A percentile compares a stretch with the other conserved stretches of the same genome.
These are phyloP conservation scores for Nosema muscidifuracis DNA, from an alignment of 371 early-diverging fungal genomes.

Conservation along the genomic window DNA sequence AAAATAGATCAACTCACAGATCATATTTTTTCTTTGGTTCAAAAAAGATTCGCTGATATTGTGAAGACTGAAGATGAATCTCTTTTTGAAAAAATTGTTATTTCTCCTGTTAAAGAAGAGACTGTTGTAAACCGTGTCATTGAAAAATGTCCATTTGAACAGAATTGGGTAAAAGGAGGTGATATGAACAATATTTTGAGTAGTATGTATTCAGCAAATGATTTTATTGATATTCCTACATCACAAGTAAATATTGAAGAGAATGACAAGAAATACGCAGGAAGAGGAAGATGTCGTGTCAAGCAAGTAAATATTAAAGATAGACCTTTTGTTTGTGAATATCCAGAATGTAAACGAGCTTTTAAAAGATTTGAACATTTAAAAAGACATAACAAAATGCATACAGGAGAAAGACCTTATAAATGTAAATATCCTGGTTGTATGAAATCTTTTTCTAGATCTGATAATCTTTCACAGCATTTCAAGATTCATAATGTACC, in stretches of 20 bases:
- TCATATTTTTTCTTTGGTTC: neutral
- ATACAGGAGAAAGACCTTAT: conserved; percentile 77
- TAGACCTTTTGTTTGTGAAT: conserved; percentile 65
- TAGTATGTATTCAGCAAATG: conserved; percentile 21
- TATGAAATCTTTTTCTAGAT: conserved; percentile 71
- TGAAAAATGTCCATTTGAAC: conserved; percentile 19
- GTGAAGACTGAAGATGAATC: neutral
- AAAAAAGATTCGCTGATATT: neutral
- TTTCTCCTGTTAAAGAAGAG: neutral
- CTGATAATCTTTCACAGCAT: conserved; percentile 73
- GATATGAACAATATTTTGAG: conserved; percentile 4
- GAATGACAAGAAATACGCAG: neutral
- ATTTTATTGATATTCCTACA: neutral
- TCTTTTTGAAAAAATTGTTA: neutral
- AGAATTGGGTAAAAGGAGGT: neutral
- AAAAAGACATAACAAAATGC: conserved; percentile 74
- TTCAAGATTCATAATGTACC: conserved; percentile 55
- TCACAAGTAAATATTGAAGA: neutral
- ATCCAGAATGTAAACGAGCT: conserved; percentile 67
- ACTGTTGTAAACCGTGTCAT: neutral
- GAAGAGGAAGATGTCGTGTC: conserved; percentile 13
- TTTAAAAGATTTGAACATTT: conserved; percentile 76
- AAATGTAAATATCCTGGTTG: conserved; percentile 70
- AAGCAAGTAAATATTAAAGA: conserved; percentile 21
- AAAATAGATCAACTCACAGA: neutral